A percentile compares a stretch with the other conserved stretches of the same genome.
phyloP scores from a whole-genome alignment of 148 eudicot species.

The Drosera capensis region DNA sequence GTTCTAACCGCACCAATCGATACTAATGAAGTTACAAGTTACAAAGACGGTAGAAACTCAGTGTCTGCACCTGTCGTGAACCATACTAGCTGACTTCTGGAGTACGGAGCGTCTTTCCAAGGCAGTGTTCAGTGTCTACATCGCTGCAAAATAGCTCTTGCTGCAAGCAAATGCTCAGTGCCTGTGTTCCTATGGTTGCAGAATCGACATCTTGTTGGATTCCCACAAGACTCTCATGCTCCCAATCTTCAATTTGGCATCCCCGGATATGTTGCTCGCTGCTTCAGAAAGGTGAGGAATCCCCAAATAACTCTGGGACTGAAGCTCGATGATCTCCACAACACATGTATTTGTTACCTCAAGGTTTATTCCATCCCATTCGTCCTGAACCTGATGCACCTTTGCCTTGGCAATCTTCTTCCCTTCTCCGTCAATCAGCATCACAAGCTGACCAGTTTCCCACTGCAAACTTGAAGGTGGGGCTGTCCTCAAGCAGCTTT shows the following conservation, averaged over 20 bases:
- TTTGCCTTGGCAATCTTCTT: conserved; percentile 61
- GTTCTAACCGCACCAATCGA: too few relatives aligned
- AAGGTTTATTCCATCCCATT: conserved; percentile 42
- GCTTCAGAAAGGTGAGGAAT: conserved; percentile 40
- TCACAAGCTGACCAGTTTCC: conserved; percentile 47
- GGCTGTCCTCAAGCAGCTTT: conserved; percentile 9
- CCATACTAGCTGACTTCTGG: too few relatives aligned
- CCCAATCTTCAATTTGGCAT: conserved; percentile 40
- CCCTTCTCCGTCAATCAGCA: conserved; percentile 36
- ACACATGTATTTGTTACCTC: conserved; percentile 48
- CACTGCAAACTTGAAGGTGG: conserved; percentile 14
- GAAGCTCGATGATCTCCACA: conserved; percentile 54
- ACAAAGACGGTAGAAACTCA: too few relatives aligned
- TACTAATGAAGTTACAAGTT: too few relatives aligned
- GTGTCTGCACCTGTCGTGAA: too few relatives aligned
- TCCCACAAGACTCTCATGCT: conserved; percentile 61
- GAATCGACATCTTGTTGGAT: conserved; percentile 22
- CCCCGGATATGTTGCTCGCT: conserved; percentile 35
- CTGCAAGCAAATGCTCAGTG: too few relatives aligned
- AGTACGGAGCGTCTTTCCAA: too few relatives aligned
- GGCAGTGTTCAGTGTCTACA: too few relatives aligned
- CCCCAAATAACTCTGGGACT: conserved; percentile 24
- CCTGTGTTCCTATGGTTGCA: conserved; percentile 17
- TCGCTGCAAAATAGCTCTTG: too few relatives aligned
- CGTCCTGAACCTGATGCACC: conserved; percentile 54